Percentiles rank a stretch among this genome's conserved stretches.
These are phyloP conservation scores for Paecilomyces variotii DNA, from an alignment of 2,329 filamentous ascomycete species.

Conservation along the genomic window DNA sequence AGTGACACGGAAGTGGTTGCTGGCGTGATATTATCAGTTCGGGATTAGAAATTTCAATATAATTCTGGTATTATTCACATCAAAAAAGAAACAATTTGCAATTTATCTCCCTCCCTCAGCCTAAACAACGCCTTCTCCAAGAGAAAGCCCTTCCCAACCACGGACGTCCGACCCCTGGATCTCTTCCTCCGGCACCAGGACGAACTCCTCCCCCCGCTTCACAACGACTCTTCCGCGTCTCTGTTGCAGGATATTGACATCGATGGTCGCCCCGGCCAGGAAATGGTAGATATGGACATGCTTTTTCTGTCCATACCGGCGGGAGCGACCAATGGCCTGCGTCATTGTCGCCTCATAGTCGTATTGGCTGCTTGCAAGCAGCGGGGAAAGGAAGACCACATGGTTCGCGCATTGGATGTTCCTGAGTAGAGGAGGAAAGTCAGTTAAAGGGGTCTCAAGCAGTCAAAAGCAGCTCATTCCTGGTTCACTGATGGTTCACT, in stretches of 20 bases:
- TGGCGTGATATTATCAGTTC: neutral
- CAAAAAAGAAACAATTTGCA: neutral
- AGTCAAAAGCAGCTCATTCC: neutral
- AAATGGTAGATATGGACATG: conserved; percentile 51
- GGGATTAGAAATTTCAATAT: neutral
- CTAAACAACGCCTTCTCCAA: conserved; percentile 17
- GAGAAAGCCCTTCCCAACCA: conserved; percentile 19
- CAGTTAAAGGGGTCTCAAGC: conserved; percentile 5
- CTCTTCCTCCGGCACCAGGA: conserved; percentile 14
- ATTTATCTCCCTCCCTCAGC: neutral
- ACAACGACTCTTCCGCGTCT: conserved; percentile 22
- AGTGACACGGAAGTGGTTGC: neutral
- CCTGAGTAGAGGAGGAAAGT: conserved; percentile 23
- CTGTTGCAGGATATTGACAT: conserved; percentile 37
- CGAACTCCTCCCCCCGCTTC: conserved; percentile 14
- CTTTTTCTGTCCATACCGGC: conserved; percentile 51
- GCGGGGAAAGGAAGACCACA: conserved; percentile 54
- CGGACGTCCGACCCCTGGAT: conserved; percentile 11
- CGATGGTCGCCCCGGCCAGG: conserved; percentile 35
- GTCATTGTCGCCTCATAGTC: conserved; percentile 52
- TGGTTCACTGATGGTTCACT: conserved; percentile 20
- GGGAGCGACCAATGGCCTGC: conserved; percentile 55
- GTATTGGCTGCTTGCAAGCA: conserved; percentile 43
- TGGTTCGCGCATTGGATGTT: conserved; percentile 59
- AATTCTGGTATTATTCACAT: neutral